Evolutionary conservation across 2,329 filamentous ascomycete species (phyloP).

Genomic region (Diaporthe sp.): DNA sequence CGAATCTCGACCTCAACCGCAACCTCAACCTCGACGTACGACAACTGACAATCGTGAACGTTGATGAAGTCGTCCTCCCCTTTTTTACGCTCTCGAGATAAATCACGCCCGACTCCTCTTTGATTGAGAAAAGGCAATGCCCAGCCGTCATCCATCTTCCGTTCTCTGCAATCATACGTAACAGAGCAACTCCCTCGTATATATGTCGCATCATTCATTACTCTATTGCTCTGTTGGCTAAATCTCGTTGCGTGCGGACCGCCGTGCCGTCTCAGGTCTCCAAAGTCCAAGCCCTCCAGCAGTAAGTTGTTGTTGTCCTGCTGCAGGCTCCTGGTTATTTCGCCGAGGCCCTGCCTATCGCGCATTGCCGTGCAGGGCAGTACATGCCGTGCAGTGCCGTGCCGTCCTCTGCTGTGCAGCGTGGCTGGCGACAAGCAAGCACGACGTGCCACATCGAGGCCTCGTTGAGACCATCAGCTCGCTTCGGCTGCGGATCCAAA

Average conservation of each 20-base stretch:
- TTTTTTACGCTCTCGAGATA: not conserved
- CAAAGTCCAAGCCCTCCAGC: not conserved
- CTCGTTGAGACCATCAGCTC: not conserved
- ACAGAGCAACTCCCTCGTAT: not conserved
- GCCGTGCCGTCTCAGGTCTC: constrained; percentile 6
- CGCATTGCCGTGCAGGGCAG: constrained; percentile 9
- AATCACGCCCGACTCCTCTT: too few relatives aligned
- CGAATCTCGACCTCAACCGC: not conserved
- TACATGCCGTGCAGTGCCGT: not conserved
- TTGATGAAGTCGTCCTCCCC: not conserved
- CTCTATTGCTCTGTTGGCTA: not conserved
- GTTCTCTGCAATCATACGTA: not conserved
- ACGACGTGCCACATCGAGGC: not conserved
- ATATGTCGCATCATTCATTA: not conserved
- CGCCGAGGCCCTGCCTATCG: constrained; percentile 23
- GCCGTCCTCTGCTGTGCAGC: not conserved
- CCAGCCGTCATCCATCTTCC: not conserved
- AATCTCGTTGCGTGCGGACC: constrained; percentile 1
- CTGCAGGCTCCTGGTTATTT: not conserved
- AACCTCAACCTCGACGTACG: not conserved
- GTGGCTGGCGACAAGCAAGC: not conserved
- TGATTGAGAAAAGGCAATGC: not conserved
- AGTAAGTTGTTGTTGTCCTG: not conserved
- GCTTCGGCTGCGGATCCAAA: not conserved
- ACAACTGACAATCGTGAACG: too few relatives aligned